Conservation (phyloP, 1,139 yeast species). For the Kodamaea fungicola region DNA sequence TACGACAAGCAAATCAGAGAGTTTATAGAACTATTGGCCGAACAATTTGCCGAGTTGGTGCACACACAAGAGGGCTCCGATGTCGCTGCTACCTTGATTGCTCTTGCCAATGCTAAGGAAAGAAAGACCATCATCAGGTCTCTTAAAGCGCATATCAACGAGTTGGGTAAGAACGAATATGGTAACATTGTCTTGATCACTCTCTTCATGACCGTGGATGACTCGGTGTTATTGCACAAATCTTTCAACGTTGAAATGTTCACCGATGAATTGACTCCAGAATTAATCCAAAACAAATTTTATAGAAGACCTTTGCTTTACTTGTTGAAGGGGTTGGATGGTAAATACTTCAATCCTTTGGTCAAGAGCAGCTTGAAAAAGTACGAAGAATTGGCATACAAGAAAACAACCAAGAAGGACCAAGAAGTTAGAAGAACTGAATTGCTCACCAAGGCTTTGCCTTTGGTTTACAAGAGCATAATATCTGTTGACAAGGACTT, state of each 20-base stretch:
- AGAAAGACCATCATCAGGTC: conserved; percentile 74
- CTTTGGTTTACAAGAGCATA: conserved; percentile 54
- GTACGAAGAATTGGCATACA: conserved; percentile 62
- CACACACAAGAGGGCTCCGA: conserved; percentile 94
- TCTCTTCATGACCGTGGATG: conserved; percentile 85
- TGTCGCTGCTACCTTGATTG: conserved; percentile 77
- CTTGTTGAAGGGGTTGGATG: conserved; percentile 73
- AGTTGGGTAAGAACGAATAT: conserved; percentile 76
- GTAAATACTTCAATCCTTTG: conserved; percentile 76
- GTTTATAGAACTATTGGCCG: conserved; percentile 77
- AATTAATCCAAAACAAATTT: conserved; percentile 64
- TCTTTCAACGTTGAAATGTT: conserved; percentile 63
- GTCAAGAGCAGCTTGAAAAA: conserved; percentile 56
- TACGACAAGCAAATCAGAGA: conserved; percentile 68
- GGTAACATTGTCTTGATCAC: conserved; percentile 83
- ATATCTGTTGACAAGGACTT: conserved; percentile 8
- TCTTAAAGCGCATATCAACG: conserved; percentile 69
- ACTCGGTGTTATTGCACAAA: conserved; percentile 78
- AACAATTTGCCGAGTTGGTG: conserved; percentile 90
- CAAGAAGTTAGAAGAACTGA: conserved; percentile 73
- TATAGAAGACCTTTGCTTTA: conserved; percentile 89
- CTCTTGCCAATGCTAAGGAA: conserved; percentile 88
- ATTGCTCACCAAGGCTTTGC: conserved; percentile 62
- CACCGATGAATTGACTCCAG: conserved; percentile 51
- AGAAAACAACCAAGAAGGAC: conserved; percentile 81